Evolutionary conservation across 148 eudicot genomes (phyloP).

Genomic region (Linanthus parryae): DNA sequence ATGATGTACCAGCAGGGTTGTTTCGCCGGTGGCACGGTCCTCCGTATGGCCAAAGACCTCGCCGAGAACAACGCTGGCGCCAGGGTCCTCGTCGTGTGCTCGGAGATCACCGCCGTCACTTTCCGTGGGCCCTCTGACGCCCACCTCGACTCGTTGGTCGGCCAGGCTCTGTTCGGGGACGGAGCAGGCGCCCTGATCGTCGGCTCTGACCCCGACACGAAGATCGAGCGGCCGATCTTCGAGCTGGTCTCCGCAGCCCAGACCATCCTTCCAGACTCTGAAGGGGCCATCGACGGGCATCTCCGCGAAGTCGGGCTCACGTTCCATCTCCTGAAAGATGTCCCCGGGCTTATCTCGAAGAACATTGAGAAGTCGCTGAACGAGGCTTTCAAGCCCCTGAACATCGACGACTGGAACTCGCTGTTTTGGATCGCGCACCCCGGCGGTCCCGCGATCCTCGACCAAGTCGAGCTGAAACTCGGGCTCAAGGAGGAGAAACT

Average conservation of each 20-base stretch:
- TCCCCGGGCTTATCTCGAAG: constrained; percentile 19
- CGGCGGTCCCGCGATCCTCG: constrained; percentile 21
- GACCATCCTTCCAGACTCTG: constrained; percentile 16
- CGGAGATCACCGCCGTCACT: constrained; percentile 12
- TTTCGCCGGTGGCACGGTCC: constrained; percentile 20
- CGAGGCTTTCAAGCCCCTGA: constrained; percentile 22
- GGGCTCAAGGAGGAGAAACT: constrained; percentile 18
- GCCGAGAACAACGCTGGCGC: constrained; percentile 26
- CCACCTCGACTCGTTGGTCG: constrained; percentile 15
- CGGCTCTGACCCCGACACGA: constrained; percentile 16
- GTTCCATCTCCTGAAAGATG: constrained; percentile 16
- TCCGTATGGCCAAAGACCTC: constrained; percentile 22
- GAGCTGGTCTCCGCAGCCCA: constrained; percentile 21
- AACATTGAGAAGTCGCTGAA: constrained; percentile 14
- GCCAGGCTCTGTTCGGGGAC: constrained; percentile 21
- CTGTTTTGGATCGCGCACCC: constrained; percentile 23
- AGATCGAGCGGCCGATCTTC: constrained; percentile 16
- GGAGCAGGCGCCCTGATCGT: constrained; percentile 18
- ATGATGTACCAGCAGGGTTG: constrained; percentile 32
- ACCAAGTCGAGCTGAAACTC: constrained; percentile 19
- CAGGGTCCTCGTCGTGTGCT: constrained; percentile 20
- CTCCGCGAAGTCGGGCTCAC: constrained; percentile 23
- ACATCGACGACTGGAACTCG: constrained; percentile 14
- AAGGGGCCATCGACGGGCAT: constrained; percentile 17
- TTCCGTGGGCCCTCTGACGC: constrained; percentile 21